Evolutionary conservation across 2,329 filamentous ascomycete species (phyloP), one percentile per base, ranked within the genome.

Genomic region (Ophiostoma novo-ulmi): DNA sequence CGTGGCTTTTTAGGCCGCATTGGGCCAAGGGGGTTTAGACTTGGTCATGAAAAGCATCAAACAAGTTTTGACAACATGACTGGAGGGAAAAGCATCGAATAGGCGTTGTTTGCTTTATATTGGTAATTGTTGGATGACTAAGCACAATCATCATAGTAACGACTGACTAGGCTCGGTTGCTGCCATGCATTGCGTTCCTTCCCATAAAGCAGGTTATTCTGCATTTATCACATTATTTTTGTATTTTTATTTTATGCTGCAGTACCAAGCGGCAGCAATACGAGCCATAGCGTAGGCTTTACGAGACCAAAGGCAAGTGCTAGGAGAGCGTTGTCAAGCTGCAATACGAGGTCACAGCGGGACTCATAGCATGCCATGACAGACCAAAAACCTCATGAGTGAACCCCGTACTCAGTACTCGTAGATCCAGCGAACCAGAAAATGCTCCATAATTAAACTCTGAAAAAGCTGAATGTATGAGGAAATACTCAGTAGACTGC

Each of bases 251-350:
- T 58, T 58, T 26, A 58, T 58, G 22, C 8, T 26, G 22, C 22
- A 22, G 52, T 31, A 31, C 22, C 52, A 58, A 58, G 52, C 52
- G 52, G 52, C 52, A 58, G 52, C 52, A 58, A 58, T 58, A 58
- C 52, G 52, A 58, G 52, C 52, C 52, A 58, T 17, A 58, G 10
- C 39, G 39, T 22, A 58, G 52, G 52, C 44, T 58, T 58, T 26
- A 58, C 22, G 52, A 22, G 48, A 22, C n/a, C 39, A 44, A 14
- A 14, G 63, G n/a, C 61, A 41, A 68, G 66, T 48, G 52, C 55
- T 63, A 41, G 8, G 8, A 36, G 10, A 39, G 17, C 44, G 5
- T n/a, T 48, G 44, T 26, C n/a, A 58, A 58, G n/a, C 52, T 58
- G 22, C 52, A 26, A 58, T 58, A 58, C 52, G 52, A 58, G 52